Percentiles rank a stretch among this genome's conserved stretches.
Conservation (phyloP, 2,329 filamentous ascomycete genomes). For the Gaeumannomyces sp. region DNA sequence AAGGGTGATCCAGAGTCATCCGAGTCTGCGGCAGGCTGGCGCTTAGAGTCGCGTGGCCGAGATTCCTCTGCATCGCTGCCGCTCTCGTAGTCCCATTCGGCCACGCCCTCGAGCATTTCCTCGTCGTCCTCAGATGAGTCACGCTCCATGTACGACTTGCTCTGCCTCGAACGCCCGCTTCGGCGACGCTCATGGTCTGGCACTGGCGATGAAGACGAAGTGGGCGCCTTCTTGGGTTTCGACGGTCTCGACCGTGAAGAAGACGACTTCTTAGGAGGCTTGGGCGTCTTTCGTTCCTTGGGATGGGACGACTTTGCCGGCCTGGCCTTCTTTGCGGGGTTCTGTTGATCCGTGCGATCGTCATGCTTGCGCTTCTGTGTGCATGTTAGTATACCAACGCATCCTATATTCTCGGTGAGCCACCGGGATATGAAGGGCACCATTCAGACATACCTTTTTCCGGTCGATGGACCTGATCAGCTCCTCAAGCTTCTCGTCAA, state of each 20-base stretch:
- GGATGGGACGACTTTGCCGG: conserved; percentile 12
- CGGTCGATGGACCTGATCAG: conserved; percentile 59
- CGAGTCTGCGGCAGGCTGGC: not conserved
- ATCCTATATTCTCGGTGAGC: not conserved
- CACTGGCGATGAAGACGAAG: conserved; percentile 24
- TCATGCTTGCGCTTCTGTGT: conserved; percentile 52
- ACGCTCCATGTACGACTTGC: conserved; percentile 48
- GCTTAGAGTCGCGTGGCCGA: not conserved
- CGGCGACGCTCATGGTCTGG: conserved; percentile 44
- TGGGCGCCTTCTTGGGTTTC: conserved; percentile 19
- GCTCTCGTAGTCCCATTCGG: conserved; percentile 50
- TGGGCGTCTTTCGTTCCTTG: conserved; percentile 29
- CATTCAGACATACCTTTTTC: conserved; percentile 52
- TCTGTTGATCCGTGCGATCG: conserved; percentile 41
- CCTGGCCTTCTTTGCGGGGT: conserved; percentile 34
- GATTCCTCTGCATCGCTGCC: conserved; percentile 24
- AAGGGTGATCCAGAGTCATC: conserved; percentile 4
- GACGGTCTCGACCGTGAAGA: conserved; percentile 11
- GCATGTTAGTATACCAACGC: not conserved
- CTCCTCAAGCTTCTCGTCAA: conserved; percentile 71
- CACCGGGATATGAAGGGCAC: too few species aligned
- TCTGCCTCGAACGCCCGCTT: conserved; percentile 45
- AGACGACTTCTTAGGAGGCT: conserved; percentile 27
- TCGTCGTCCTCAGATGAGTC: conserved; percentile 53
- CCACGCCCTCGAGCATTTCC: conserved; percentile 56